These are phyloP conservation scores for Quillaja saponaria DNA, from an alignment of 306 rosid species.

Conservation along the genomic window DNA sequence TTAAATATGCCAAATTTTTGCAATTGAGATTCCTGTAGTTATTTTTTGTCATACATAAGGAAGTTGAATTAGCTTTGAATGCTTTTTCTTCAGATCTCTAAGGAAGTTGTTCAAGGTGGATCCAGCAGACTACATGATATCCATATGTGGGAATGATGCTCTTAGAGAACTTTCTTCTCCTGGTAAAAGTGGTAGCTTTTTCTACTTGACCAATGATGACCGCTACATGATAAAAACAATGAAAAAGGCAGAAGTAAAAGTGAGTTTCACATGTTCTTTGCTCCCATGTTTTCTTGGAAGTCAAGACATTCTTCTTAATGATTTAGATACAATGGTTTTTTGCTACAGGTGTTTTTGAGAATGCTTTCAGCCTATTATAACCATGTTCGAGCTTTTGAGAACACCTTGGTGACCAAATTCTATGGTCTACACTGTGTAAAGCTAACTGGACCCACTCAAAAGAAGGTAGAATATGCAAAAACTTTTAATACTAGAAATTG, in stretches of 20 bases:
- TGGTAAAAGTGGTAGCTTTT: slow-evolving; percentile 96
- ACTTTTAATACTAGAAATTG: not conserved
- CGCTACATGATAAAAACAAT: slow-evolving; percentile 96
- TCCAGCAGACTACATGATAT: slow-evolving; percentile 95
- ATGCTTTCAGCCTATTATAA: slow-evolving; percentile 88
- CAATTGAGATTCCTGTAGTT: too few species aligned
- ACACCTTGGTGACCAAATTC: slow-evolving; percentile 73
- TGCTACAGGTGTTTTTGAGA: slow-evolving; percentile 64
- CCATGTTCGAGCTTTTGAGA: slow-evolving; percentile 67
- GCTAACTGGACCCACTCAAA: slow-evolving; percentile 69
- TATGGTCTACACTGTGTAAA: slow-evolving; percentile 94
- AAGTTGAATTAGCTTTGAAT: too few species aligned
- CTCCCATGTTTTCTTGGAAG: slow-evolving; percentile 6
- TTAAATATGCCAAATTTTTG: too few species aligned
- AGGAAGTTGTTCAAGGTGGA: slow-evolving; percentile 93
- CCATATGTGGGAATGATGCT: slow-evolving; percentile 86
- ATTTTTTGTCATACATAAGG: too few species aligned
- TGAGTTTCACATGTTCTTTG: slow-evolving; percentile 39
- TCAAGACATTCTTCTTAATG: not conserved
- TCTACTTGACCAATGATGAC: slow-evolving; percentile 90
- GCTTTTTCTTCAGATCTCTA: slow-evolving; percentile 65
- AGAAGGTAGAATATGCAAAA: slow-evolving; percentile 55
- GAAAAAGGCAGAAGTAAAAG: slow-evolving; percentile 90
- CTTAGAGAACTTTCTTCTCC: slow-evolving; percentile 94
- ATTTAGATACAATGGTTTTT: slow-evolving; percentile 10